phyloP scores from a whole-genome alignment of 2,329 filamentous ascomycete species.

The Neofusicoccum kwambonambiense region DNA sequence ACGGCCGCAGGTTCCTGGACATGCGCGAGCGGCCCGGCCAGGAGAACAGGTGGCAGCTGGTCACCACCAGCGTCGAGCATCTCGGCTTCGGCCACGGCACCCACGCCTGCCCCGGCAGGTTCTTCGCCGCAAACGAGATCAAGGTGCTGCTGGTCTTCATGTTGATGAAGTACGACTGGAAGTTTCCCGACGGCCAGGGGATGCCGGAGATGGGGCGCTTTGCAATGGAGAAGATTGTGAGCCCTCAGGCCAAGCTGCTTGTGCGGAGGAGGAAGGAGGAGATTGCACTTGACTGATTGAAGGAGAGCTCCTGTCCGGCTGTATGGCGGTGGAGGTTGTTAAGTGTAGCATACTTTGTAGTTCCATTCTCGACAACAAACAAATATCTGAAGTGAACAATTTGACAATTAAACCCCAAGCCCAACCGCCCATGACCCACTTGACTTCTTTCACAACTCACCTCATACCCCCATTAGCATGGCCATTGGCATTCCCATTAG shows the following conservation, averaged over 20 bases:
- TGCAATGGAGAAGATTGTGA: background rate
- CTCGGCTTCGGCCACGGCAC: constrained; percentile 31
- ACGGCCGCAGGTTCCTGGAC: constrained; percentile 2
- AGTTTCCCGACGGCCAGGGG: background rate
- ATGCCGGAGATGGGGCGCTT: background rate
- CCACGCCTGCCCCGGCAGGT: constrained; percentile 34
- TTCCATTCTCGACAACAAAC: too few relatives aligned
- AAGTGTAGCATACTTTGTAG: too few relatives aligned
- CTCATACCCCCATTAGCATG: background rate
- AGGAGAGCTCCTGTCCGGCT: too few relatives aligned
- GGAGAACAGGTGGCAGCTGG: constrained; percentile 23
- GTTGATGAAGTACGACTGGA: background rate
- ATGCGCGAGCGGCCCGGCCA: constrained; percentile 20
- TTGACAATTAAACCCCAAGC: background rate
- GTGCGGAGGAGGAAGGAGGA: background rate
- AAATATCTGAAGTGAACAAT: too few relatives aligned
- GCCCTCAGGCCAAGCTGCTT: background rate
- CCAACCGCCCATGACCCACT: background rate
- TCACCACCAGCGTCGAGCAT: background rate
- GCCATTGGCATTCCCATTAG: background rate
- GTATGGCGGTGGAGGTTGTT: too few relatives aligned
- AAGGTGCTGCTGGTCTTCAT: constrained; percentile 30
- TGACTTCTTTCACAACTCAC: background rate
- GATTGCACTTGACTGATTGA: background rate
- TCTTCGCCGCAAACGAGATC: constrained; percentile 34